Percentiles rank a stretch among this genome's conserved stretches.
These are phyloP conservation scores for Saccharomycopsis amapae DNA, from an alignment of 805 yeast species.

Conservation along the genomic window DNA sequence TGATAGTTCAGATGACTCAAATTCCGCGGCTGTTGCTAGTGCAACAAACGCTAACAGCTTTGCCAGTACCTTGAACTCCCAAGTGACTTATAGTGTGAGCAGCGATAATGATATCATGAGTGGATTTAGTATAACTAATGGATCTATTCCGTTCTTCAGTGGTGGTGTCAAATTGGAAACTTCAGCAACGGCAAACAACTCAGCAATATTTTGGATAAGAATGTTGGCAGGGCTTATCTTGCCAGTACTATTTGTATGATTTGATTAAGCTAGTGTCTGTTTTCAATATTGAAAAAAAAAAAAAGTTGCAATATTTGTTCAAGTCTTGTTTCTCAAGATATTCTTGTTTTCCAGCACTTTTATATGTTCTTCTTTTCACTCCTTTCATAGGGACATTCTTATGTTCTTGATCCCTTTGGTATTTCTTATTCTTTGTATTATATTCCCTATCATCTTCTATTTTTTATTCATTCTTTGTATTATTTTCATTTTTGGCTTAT, in stretches of 20 bases:
- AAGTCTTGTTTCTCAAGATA: too few species aligned
- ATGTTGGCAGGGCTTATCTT: background rate
- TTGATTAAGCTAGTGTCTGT: background rate
- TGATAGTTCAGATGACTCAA: background rate
- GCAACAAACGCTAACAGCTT: background rate
- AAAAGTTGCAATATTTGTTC: too few species aligned
- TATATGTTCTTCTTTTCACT: too few species aligned
- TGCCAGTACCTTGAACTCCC: background rate
- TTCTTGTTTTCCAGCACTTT: too few species aligned
- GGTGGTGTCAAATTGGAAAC: background rate
- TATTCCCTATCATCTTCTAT: too few species aligned
- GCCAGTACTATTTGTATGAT: background rate
- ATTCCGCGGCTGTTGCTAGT: background rate
- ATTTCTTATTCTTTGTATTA: too few species aligned
- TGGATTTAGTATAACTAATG: slow-evolving; percentile 6
- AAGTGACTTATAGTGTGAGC: slow-evolving; percentile 1
- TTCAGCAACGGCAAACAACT: too few species aligned
- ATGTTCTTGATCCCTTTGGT: too few species aligned
- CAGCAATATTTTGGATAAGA: background rate
- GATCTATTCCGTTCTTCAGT: slow-evolving; percentile 8
- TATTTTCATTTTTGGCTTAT: too few species aligned
- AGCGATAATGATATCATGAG: background rate
- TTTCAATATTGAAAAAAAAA: too few species aligned
- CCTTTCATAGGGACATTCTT: too few species aligned
- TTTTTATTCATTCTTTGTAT: too few species aligned